Evolutionary conservation across 2,329 filamentous ascomycete species (phyloP), one percentile per base, ranked within the genome.

Genomic region (Ceratocystis variospora): DNA sequence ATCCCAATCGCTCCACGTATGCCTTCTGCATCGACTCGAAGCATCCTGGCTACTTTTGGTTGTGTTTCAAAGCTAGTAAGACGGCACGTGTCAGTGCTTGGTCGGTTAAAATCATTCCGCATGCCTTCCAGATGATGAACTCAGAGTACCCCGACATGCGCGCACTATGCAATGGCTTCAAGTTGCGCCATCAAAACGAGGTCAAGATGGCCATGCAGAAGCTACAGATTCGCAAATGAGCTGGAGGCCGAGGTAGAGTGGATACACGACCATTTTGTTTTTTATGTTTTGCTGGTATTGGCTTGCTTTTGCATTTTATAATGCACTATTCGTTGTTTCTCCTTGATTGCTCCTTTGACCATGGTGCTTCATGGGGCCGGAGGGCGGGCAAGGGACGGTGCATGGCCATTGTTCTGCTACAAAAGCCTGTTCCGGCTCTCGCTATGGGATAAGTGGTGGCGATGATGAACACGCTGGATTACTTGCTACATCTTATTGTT

Each of bases 91-190:
- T 93, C 64, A 86, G 88, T 69, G 86, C 85, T 61, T 92, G 93
- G 87, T 84, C 86, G 4, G 90, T 99, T 70, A 92, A 94, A 71
- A 87, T 96, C 46, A 88, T 97, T 19, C 94, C 94, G 1, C 89
- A 95, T 72, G 94, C 90, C 4, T 99, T 93, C 73, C 91, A 97
- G 78, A 81, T 99, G 72, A 86, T 91, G 77, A 89, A 88, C 70
- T 88, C 89, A 70, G 84, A 87, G 64, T 99, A 99, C 74, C 93
- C 94, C 0, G 92, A 97, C 72, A 96, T 97, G 89, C 83, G 88
- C 71, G 90, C 91, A 62, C 79, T 99, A 69, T 96, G 93, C 80
- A 99, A 99, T 77, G 94, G 93, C 5, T 97, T 97, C 81, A 97
- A 97, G 81, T 76, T 93, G 73, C 80, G 92, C 65, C 91, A 83